Base-by-base conservation (phyloP, 805 yeast genomes). In the Suhomyces faveliae region DNA sequence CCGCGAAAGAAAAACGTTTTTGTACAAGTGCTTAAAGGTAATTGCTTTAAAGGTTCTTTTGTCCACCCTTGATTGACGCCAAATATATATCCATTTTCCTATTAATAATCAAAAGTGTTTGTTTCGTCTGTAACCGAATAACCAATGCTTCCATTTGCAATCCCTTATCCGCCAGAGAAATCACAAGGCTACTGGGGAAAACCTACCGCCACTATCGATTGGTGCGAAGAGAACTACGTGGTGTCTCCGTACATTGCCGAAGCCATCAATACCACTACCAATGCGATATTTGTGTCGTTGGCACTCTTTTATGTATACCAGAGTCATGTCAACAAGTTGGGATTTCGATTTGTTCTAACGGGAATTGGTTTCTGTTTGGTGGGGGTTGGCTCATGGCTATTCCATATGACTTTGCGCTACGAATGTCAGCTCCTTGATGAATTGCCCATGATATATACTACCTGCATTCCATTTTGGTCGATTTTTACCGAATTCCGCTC, bases 171-270 rank as follows among this genome's bases (percentile, higher is more conserved):
- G 0, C 74, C 74, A 5, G 79, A 74, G 27, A 79, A 80, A 37
- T 54, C 61, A n/a, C 48, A 66, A 12, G 91, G 90, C 0, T 83
- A 66, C 62, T 89, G 96, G 96, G 94, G 94, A 0, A 69, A 73
- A 4, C 87, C 87, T 2, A 90, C 98, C 0, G 80, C 96, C 33
- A 91, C 98, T n/a, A 94, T 94, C 33, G 99, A 92, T 62, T 92
- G 98, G 98, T 92, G 99, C 68, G 99, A 92, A 61, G 98, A 94
- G 66, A 92, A 92, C 70, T 92, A 92, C 63, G 92, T 90, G 9
- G 87, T 91, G 1, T 79, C 92, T 10, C 79, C 78, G 10, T 94
- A 87, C 60, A 76, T 94, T 45, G 97, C 98, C 3, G 99, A 94
- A 64, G 86, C 89, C 48, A 77, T 92, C 50, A 94, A 94, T 62